phyloP scores from a whole-genome alignment of 176 grass and related monocot species.

The Carex pumila region DNA sequence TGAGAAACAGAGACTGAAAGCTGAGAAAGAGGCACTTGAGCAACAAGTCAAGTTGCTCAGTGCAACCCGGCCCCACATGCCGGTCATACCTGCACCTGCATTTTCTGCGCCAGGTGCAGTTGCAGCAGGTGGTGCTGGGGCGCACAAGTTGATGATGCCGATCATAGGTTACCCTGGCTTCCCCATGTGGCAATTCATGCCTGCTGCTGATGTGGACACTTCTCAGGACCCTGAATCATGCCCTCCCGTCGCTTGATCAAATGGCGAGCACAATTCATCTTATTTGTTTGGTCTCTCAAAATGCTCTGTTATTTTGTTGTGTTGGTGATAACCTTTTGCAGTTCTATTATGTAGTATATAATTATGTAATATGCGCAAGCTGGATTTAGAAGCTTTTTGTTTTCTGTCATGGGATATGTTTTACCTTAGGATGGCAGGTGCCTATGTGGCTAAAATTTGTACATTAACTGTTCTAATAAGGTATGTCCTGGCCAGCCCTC shows the following conservation, averaged over 20 bases:
- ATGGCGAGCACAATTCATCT: slow-evolving; percentile 1
- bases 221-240: slow-evolving; percentile 70
- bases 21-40: slow-evolving; percentile 82
- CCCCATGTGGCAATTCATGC: slow-evolving; percentile 99
- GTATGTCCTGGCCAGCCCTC: neutral
- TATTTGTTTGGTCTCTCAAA: slow-evolving; percentile 1
- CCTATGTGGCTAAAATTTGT: neutral
- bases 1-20: slow-evolving; percentile 88
- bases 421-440: slow-evolving; percentile 7
- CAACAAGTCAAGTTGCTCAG: slow-evolving; percentile 79
- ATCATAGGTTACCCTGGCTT: slow-evolving; percentile 78
- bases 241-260: slow-evolving; percentile 64
- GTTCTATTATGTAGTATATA: slow-evolving; percentile 41
- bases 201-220: slow-evolving; percentile 72
- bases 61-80: slow-evolving; percentile 46
- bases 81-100: slow-evolving; percentile 49
- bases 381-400: slow-evolving; percentile 20
- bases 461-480: slow-evolving; percentile 19
- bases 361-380: slow-evolving; percentile 20
- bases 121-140: slow-evolving; percentile 31
- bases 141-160: slow-evolving; percentile 89
- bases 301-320: neutral
- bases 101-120: slow-evolving; percentile 46
- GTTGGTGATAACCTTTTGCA: neutral
- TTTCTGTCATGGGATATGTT: slow-evolving; percentile 21